Percentiles rank a stretch among this genome's conserved stretches.
These are phyloP conservation scores for Claviceps maximensis DNA, from an alignment of 2,329 filamentous ascomycete genomes.

Conservation along the genomic window DNA sequence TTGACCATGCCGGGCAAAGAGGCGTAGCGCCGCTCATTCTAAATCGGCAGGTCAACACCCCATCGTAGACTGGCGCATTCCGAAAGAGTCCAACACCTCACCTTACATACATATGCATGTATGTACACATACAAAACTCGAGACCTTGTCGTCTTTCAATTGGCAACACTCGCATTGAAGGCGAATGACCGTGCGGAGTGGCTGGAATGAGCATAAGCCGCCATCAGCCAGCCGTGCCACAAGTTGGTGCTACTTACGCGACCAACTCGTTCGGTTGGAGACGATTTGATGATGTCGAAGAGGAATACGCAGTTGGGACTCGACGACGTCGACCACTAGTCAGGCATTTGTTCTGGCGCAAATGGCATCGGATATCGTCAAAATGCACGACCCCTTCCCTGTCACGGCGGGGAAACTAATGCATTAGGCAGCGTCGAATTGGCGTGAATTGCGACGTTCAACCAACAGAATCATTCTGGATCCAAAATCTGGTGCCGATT, in stretches of 20 bases:
- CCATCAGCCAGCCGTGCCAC: neutral
- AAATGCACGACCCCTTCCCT: neutral
- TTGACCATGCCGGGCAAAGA: too few relatives aligned
- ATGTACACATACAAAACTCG: too few relatives aligned
- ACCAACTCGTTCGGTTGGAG: neutral
- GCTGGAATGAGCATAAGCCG: neutral
- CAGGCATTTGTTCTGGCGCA: neutral
- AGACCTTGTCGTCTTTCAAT: too few relatives aligned
- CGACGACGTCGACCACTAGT: neutral
- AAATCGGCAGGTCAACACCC: too few relatives aligned
- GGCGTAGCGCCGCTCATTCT: too few relatives aligned
- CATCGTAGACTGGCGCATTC: too few relatives aligned
- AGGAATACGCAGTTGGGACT: neutral
- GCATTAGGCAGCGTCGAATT: neutral
- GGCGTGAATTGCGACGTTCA: neutral
- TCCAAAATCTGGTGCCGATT: neutral
- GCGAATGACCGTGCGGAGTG: neutral
- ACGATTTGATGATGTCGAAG: neutral
- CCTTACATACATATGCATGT: neutral
- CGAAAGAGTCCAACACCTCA: too few relatives aligned
- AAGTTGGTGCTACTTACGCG: neutral
- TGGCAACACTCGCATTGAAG: too few relatives aligned
- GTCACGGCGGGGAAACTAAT: neutral
- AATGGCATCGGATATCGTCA: neutral
- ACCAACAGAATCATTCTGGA: neutral